A percentile compares a stretch with the other conserved stretches of the same genome.
Conservation (phyloP, 1,284 basidiomycete species). For the Cutaneotrichosporon sp. region DNA sequence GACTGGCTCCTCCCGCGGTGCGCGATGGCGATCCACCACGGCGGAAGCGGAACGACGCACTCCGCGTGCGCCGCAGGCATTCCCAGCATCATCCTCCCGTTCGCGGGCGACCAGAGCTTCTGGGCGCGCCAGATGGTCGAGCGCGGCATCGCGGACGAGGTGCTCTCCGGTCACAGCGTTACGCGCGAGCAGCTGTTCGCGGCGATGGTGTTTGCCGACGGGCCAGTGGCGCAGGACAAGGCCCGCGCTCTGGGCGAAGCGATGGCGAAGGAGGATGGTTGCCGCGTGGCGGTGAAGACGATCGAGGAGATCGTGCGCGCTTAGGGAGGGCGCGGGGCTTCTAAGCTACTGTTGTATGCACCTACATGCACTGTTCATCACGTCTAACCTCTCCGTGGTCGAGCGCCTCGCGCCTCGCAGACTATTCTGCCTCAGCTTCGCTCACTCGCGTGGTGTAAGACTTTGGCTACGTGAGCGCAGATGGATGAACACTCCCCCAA, state of each 20-base stretch:
- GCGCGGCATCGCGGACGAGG: background rate
- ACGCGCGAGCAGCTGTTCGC: background rate
- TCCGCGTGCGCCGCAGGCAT: background rate
- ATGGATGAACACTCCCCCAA: too few species aligned
- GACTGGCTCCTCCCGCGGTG: conserved; percentile 1
- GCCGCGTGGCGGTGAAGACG: background rate
- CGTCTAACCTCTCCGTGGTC: too few species aligned
- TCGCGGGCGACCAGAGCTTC: conserved; percentile 1
- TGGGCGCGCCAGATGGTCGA: conserved; percentile 1
- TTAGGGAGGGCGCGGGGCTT: too few species aligned
- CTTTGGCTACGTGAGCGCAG: too few species aligned
- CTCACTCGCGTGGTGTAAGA: too few species aligned
- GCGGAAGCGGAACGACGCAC: conserved; percentile 3
- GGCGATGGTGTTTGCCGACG: conserved; percentile 1
- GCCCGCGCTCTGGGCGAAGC: background rate
- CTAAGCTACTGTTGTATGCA: too few species aligned
- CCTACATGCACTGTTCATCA: background rate
- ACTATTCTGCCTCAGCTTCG: too few species aligned
- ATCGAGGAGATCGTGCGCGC: background rate
- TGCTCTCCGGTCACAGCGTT: background rate
- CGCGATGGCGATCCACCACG: conserved; percentile 4
- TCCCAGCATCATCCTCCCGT: background rate
- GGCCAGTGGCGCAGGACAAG: background rate
- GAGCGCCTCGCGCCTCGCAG: too few species aligned
- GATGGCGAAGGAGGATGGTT: background rate